These are phyloP conservation scores for Ramaria sp. DNA, from an alignment of 768 basidiomycete species.

Conservation along the genomic window DNA sequence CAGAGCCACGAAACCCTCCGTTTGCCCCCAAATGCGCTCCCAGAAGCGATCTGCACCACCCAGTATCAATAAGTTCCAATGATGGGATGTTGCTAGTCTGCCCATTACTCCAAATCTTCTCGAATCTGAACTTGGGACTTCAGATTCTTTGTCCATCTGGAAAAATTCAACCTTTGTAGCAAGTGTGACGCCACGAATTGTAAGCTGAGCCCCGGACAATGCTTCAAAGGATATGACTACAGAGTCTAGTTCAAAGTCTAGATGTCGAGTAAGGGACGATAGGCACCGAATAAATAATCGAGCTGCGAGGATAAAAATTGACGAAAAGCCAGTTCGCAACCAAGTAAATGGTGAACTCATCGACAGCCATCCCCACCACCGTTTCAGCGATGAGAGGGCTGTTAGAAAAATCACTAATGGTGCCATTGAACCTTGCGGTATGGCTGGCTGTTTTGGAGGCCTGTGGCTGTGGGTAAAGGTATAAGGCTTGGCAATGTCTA, in stretches of 20 bases:
- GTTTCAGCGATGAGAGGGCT: background rate
- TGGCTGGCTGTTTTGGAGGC: too few species aligned
- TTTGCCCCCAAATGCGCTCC: slow-evolving; percentile 57
- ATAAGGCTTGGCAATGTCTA: slow-evolving; percentile 29
- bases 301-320: slow-evolving; percentile 16
- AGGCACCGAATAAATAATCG: slow-evolving; percentile 52
- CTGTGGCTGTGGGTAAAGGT: background rate
- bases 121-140: slow-evolving; percentile 11
- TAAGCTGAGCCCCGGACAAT: slow-evolving; percentile 40
- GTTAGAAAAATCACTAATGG: background rate
- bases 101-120: slow-evolving; percentile 37
- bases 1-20: slow-evolving; percentile 36
- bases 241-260: slow-evolving; percentile 57
- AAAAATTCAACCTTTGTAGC: slow-evolving; percentile 45
- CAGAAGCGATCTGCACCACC: slow-evolving; percentile 53
- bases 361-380: background rate
- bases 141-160: slow-evolving; percentile 30
- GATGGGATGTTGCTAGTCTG: background rate
- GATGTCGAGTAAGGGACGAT: slow-evolving; percentile 53
- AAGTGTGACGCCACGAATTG: slow-evolving; percentile 37
- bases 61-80: slow-evolving; percentile 37
- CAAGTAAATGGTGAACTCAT: background rate
- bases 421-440: background rate
- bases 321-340: background rate
- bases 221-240: slow-evolving; percentile 40